These are phyloP conservation scores for Microsporum ferrugineum DNA, from an alignment of 2,329 filamentous ascomycete genomes.

Conservation along the genomic window DNA sequence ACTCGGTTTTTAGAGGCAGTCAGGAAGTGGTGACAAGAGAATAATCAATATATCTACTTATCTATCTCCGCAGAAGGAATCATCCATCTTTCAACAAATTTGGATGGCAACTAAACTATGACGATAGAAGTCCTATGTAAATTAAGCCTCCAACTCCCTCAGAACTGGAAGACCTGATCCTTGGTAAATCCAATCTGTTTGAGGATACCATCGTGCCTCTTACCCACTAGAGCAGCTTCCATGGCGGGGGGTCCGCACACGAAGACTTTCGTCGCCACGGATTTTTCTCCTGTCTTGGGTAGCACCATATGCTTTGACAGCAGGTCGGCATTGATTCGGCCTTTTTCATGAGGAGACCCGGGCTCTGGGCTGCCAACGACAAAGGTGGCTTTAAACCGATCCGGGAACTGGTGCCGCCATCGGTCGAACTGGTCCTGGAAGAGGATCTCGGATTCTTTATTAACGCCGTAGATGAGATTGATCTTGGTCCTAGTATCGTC, in stretches of 20 bases:
- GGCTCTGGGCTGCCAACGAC: constrained; percentile 40
- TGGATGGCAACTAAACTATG: not conserved
- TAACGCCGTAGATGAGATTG: constrained; percentile 55
- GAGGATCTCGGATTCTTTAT: constrained; percentile 52
- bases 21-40: not conserved
- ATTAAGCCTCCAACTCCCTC: constrained; percentile 9
- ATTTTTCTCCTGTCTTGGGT: constrained; percentile 29
- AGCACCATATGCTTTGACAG: constrained; percentile 40
- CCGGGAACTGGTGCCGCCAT: constrained; percentile 41
- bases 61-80: not conserved
- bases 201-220: constrained; percentile 40
- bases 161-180: constrained; percentile 50
- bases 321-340: constrained; percentile 48
- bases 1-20: not conserved
- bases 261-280: constrained; percentile 45
- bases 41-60: not conserved
- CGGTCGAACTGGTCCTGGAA: constrained; percentile 45
- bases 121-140: not conserved
- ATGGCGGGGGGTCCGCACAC: constrained; percentile 59
- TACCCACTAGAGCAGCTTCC: constrained; percentile 39
- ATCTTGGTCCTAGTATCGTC: constrained; percentile 49
- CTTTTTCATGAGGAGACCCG: constrained; percentile 38
- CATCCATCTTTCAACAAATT: not conserved
- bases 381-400: constrained; percentile 47
- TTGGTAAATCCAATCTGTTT: constrained; percentile 47